Evolutionary conservation across 2,329 filamentous ascomycete genomes (phyloP).

Genomic region (Sarocladium oryzae): DNA sequence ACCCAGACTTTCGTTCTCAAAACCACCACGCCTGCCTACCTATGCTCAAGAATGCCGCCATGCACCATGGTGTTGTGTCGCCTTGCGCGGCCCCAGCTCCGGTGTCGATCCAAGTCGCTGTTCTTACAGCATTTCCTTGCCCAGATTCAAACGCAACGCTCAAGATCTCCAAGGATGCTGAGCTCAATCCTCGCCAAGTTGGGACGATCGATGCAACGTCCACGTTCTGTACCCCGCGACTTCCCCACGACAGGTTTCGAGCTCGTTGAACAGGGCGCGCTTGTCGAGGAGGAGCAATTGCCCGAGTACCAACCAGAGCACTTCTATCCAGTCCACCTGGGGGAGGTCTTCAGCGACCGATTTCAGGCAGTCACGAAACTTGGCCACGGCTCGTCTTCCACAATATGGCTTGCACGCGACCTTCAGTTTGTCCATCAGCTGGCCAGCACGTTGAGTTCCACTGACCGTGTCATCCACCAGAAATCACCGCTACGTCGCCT

Average conservation of each 20-base stretch:
- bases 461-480: conserved; percentile 11
- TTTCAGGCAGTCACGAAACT: conserved; percentile 34
- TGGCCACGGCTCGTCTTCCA: conserved; percentile 34
- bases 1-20: no score
- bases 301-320: conserved; percentile 25
- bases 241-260: conserved; percentile 16
- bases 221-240: conserved; percentile 11
- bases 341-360: conserved; percentile 27
- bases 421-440: conserved; percentile 17
- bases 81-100: no score
- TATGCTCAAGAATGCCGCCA: no score
- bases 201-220: background rate
- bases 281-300: conserved; percentile 32
- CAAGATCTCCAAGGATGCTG: no score
- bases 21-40: no score
- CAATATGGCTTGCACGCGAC: conserved; percentile 35
- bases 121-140: no score
- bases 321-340: conserved; percentile 32
- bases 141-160: no score
- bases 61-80: no score
- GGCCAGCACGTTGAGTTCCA: background rate
- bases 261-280: conserved; percentile 10
- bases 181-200: no score
- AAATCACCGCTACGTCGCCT: conserved; percentile 20
- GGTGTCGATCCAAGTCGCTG: no score